phyloP scores from a whole-genome alignment of 768 basidiomycete genomes.

The Tephrocybe sp. region DNA sequence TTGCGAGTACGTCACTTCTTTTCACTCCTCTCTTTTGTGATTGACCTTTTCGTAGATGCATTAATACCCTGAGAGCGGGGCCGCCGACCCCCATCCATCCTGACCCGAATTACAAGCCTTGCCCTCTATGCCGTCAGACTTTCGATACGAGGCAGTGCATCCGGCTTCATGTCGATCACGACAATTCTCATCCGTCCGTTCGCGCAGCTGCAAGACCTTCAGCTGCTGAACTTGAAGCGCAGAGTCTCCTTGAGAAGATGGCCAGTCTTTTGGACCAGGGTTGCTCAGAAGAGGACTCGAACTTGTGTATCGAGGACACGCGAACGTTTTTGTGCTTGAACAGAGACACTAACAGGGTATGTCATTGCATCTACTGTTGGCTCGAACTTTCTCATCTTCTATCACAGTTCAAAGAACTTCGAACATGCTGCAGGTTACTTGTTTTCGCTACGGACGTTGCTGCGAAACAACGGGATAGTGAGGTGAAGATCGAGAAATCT shows the following conservation, averaged over 20 bases:
- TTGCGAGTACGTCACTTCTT: constrained; percentile 33
- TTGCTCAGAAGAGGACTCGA: constrained; percentile 48
- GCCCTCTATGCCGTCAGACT: constrained; percentile 65
- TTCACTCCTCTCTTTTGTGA: constrained; percentile 3
- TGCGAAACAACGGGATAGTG: constrained; percentile 34
- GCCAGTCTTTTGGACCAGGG: constrained; percentile 55
- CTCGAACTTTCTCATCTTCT: not conserved
- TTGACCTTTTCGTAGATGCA: constrained; percentile 43
- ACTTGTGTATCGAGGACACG: constrained; percentile 51
- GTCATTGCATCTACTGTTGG: constrained; percentile 4
- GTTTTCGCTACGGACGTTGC: constrained; percentile 30
- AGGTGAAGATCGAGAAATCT: constrained; percentile 24
- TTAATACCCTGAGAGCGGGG: constrained; percentile 44
- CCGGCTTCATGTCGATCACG: constrained; percentile 62
- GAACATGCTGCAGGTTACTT: constrained; percentile 48
- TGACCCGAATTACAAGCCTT: constrained; percentile 25
- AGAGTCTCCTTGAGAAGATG: constrained; percentile 54
- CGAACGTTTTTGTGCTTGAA: constrained; percentile 45
- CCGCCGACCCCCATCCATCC: constrained; percentile 18
- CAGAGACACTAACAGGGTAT: constrained; percentile 43
- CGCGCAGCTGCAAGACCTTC: constrained; percentile 16
- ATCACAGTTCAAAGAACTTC: constrained; percentile 49
- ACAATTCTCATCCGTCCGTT: constrained; percentile 26
- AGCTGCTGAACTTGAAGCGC: constrained; percentile 43
- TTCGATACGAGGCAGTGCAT: constrained; percentile 39